Conservation (phyloP, 2,329 filamentous ascomycete genomes). For the Cadophora sp. region DNA sequence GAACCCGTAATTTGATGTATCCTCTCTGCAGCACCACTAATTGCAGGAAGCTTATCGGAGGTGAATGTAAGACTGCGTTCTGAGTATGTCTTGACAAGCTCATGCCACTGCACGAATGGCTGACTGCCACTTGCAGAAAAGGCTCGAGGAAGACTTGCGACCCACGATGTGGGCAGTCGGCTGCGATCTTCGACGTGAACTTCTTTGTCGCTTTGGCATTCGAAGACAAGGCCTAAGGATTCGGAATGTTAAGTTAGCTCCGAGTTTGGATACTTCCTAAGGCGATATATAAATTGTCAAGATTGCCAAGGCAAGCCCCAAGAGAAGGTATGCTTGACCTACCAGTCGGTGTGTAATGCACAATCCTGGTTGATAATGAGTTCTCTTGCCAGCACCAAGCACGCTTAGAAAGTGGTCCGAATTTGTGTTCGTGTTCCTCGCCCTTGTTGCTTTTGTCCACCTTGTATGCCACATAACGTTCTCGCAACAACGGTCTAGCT, state of each 20-base stretch:
- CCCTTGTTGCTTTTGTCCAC: slow-evolving; percentile 1
- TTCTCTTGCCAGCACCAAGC: slow-evolving; percentile 10
- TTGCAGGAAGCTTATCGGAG: not conserved
- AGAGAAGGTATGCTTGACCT: no score
- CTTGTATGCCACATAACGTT: slow-evolving; percentile 1
- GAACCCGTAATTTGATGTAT: slow-evolving; percentile 10
- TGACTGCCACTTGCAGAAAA: not conserved
- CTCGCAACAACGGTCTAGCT: not conserved
- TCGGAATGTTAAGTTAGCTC: not conserved
- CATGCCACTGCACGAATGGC: not conserved
- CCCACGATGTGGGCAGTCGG: not conserved
- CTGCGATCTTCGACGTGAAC: slow-evolving; percentile 1
- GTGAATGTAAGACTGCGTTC: slow-evolving; percentile 1
- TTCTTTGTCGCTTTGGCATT: not conserved
- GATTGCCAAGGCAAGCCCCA: no score
- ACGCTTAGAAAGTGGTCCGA: not conserved
- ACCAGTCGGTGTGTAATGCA: slow-evolving; percentile 2
- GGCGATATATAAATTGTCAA: no score
- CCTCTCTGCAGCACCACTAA: slow-evolving; percentile 2
- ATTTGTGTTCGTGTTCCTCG: not conserved
- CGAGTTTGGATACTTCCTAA: not conserved
- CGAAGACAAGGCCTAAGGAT: not conserved
- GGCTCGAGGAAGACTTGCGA: slow-evolving; percentile 2
- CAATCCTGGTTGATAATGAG: not conserved
- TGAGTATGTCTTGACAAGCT: slow-evolving; percentile 5